Base-by-base conservation (phyloP, 371 early-diverging fungal genomes). In the Apophysomyces trapeziformis region DNA sequence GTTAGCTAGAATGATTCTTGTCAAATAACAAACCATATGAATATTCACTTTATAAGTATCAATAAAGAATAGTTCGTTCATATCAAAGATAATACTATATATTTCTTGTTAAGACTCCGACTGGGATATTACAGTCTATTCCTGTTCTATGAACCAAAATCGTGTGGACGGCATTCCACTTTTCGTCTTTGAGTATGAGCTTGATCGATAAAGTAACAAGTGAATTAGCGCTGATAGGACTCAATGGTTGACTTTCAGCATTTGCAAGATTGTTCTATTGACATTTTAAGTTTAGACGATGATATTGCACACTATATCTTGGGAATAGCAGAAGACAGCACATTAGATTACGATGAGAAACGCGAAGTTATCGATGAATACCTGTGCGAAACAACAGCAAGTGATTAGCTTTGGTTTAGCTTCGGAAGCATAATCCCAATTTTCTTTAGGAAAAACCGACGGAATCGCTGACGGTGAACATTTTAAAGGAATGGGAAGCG, bases 231-330 rank as follows among this genome's bases (percentile, higher is more conserved):
- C 63, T 47, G 1, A 67, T 77, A 18, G 64, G 74, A 14, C 58
- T 77, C 1, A 68, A 74, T 65, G 77, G 77, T 76, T 18, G 21
- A 36, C 18, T 6, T 54, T 12, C 35, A 16, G 13, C 36, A 62
- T 47, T 35, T 14, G 1, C 37, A 4, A 38, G 58, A 14, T 11
- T 36, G 37, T n/a, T 32, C 5, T 16, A 38, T 43, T 7, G 16
- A 35, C 7, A 38, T 43, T 16, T 60, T 12, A 60, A 13, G 61
- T 66, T 11, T 26, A 82, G 82, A 82, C 66, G 74, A 77, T 8
- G 82, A 82, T 45, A 81, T 85, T 46, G 68, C 85, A 11, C 81
- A 85, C 38, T 87, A 84, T 65, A 82, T 87, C 68, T 78, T 84
- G 56, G 83, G 86, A 32, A 78, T 87, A 60, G 76, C 85, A 1